Evolutionary conservation across 1,139 yeast species (phyloP).

Genomic region (Candida sojae): DNA sequence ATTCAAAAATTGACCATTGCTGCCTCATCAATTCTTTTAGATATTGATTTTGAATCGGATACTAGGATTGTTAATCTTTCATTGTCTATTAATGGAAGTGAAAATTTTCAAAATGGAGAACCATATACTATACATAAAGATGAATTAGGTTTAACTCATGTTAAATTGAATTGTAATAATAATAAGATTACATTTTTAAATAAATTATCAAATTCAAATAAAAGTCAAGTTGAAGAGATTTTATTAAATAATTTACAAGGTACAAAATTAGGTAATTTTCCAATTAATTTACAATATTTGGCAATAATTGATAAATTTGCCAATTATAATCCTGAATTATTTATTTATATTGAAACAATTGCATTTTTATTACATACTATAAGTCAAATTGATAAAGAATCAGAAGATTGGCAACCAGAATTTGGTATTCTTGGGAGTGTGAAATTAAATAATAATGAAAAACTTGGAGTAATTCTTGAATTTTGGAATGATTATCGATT

Average conservation of each 20-base stretch:
- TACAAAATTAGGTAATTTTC: slow-evolving; percentile 30
- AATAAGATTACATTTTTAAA: slow-evolving; percentile 17
- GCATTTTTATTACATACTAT: slow-evolving; percentile 25
- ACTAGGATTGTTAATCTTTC: slow-evolving; percentile 29
- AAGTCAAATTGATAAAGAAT: slow-evolving; percentile 24
- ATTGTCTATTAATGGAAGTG: slow-evolving; percentile 38
- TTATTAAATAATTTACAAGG: slow-evolving; percentile 27
- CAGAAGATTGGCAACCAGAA: slow-evolving; percentile 20
- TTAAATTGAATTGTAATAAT: slow-evolving; percentile 16
- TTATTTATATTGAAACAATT: slow-evolving; percentile 32
- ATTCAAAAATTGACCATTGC: slow-evolving; percentile 43
- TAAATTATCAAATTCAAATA: slow-evolving; percentile 10
- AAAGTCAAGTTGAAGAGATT: slow-evolving; percentile 28
- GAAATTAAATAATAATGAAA: slow-evolving; percentile 24
- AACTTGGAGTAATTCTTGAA: slow-evolving; percentile 36
- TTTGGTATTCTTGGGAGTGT: slow-evolving; percentile 36
- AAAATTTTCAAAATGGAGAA: slow-evolving; percentile 7
- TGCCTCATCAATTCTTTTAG: slow-evolving; percentile 44
- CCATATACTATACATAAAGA: slow-evolving; percentile 3
- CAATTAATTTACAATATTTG: slow-evolving; percentile 37
- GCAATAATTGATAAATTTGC: slow-evolving; percentile 40
- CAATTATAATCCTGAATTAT: slow-evolving; percentile 32
- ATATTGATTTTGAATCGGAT: slow-evolving; percentile 38
- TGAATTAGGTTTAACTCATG: slow-evolving; percentile 8
- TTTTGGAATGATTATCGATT: slow-evolving; percentile 41